A percentile compares a stretch with the other conserved stretches of the same genome.
phyloP scores from a whole-genome alignment of 2,329 filamentous ascomycete genomes.

The Cadophora gregata region DNA sequence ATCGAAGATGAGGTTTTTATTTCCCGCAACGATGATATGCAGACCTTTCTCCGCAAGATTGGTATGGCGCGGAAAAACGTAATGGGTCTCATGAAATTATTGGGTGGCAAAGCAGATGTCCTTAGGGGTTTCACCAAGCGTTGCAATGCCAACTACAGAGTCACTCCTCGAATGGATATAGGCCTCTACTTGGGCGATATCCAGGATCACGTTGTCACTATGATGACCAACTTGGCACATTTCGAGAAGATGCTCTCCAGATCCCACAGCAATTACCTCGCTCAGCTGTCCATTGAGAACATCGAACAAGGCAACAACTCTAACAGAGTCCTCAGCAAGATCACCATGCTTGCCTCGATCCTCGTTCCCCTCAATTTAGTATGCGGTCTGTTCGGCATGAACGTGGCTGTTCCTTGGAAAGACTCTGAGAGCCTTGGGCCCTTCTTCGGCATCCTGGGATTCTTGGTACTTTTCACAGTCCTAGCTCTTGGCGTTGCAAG shows the following conservation, averaged over 20 bases:
- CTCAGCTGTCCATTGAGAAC: slow-evolving; percentile 91
- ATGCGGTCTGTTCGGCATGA: slow-evolving; percentile 74
- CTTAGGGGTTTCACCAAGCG: slow-evolving; percentile 97
- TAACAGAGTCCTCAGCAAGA: slow-evolving; percentile 91
- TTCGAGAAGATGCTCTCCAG: slow-evolving; percentile 98
- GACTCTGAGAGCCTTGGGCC: slow-evolving; percentile 53
- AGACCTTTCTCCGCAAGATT: slow-evolving; percentile 84
- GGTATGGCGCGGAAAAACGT: slow-evolving; percentile 92
- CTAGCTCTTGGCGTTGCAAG: slow-evolving; percentile 37
- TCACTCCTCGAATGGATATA: slow-evolving; percentile 95
- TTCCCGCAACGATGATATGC: slow-evolving; percentile 87
- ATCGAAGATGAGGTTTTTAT: slow-evolving; percentile 97
- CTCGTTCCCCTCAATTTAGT: slow-evolving; percentile 96
- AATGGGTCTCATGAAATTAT: slow-evolving; percentile 88
- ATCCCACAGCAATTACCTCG: slow-evolving; percentile 94
- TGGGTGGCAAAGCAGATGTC: slow-evolving; percentile 98
- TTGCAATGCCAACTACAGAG: slow-evolving; percentile 96
- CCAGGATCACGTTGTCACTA: slow-evolving; percentile 98
- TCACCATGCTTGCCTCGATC: slow-evolving; percentile 91
- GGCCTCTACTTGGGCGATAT: slow-evolving; percentile 97
- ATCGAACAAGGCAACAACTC: slow-evolving; percentile 86
- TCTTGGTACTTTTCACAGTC: slow-evolving; percentile 58
- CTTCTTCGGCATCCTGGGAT: slow-evolving; percentile 66
- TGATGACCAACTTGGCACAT: slow-evolving; percentile 95
- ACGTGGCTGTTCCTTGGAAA: slow-evolving; percentile 74